Base-by-base conservation (phyloP, 305 asterid genomes). In the Fraxinus greggii region DNA sequence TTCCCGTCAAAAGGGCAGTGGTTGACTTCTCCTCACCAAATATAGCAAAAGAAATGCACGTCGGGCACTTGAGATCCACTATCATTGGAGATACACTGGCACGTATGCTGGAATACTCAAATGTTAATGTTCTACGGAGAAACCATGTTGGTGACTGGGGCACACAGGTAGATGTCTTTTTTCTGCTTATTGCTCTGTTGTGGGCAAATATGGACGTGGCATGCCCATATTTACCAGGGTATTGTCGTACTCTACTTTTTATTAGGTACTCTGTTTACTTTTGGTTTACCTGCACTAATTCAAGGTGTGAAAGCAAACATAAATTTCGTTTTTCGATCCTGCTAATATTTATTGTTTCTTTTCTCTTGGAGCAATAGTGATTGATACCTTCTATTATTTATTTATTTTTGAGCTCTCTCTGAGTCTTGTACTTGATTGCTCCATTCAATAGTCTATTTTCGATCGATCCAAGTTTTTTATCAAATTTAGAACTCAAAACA, bases 121-220 rank as follows among this genome's bases (percentile, higher is more conserved):
- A 94, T 76, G 97, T 94, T 82, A 94, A 92, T 81, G 97, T 94
- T 90, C 91, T 94, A 70, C 87, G 97, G 69, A 90, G 97, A 86
- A 95, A 95, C 84, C 99, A 95, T 81, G 97, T 95, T 72, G 99
- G 99, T 69, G 99, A 95, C 76, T 95, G 99, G 99, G 98, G 98
- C 82, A 96, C 99, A 19, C 99, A 93, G 94, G 99, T 94, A 81
- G 24, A 35, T 59, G 28, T 82, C 48, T 35, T 54, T 69, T 69
- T 69, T 1, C 36, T 69, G 19, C 23, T 69, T 69, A 69, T 29
- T 69, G 23, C 8, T 79, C 67, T 67, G 21, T 29, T 80, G 79
- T 79, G 85, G 42, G 69, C 48, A 65, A 19, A 78, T 69, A 73
- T 79, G 32, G 45, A 77, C 54, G 10, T 19, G 65, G 65, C 32